Percentiles rank a stretch among this genome's conserved stretches.
phyloP scores from a whole-genome alignment of 2,329 filamentous ascomycete species.

The Metarhizium rileyi region DNA sequence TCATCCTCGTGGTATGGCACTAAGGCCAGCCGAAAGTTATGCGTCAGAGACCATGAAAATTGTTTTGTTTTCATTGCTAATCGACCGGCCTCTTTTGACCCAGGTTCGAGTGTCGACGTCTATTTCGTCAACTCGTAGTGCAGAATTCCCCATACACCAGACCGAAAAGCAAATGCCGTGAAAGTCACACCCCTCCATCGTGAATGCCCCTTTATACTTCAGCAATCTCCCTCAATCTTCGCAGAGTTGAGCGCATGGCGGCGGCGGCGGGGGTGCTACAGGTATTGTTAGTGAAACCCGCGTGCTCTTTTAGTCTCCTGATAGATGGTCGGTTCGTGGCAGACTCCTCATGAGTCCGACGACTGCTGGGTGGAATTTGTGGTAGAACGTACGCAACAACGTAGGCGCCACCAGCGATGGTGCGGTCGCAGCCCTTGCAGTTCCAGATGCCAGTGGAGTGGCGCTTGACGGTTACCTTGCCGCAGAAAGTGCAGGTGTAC shows the following conservation, averaged over 20 bases:
- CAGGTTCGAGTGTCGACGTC: slow-evolving; percentile 31
- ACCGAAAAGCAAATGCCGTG: slow-evolving; percentile 36
- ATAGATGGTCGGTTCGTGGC: neutral
- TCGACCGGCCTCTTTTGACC: slow-evolving; percentile 32
- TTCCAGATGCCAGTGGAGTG: slow-evolving; percentile 92
- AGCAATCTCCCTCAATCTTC: slow-evolving; percentile 93
- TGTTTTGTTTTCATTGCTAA: slow-evolving; percentile 28
- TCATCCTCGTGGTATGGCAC: no score
- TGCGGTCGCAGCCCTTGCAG: slow-evolving; percentile 94
- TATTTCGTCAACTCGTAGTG: slow-evolving; percentile 32
- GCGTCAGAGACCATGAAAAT: slow-evolving; percentile 26
- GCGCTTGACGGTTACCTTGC: slow-evolving; percentile 89
- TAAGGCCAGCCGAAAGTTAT: no score
- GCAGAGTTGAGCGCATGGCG: slow-evolving; percentile 91
- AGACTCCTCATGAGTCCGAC: neutral
- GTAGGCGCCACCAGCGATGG: slow-evolving; percentile 67
- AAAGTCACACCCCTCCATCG: slow-evolving; percentile 22
- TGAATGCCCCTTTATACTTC: slow-evolving; percentile 61
- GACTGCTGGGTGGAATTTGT: neutral
- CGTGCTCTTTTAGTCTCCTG: neutral
- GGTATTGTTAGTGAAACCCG: neutral
- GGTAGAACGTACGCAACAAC: slow-evolving; percentile 74
- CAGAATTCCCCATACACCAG: slow-evolving; percentile 36
- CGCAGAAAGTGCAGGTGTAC: slow-evolving; percentile 98
- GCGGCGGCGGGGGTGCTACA: slow-evolving; percentile 83